Evolutionary conservation across 2,329 filamentous ascomycete genomes (phyloP).

Genomic region (Xylaria polymorpha): DNA sequence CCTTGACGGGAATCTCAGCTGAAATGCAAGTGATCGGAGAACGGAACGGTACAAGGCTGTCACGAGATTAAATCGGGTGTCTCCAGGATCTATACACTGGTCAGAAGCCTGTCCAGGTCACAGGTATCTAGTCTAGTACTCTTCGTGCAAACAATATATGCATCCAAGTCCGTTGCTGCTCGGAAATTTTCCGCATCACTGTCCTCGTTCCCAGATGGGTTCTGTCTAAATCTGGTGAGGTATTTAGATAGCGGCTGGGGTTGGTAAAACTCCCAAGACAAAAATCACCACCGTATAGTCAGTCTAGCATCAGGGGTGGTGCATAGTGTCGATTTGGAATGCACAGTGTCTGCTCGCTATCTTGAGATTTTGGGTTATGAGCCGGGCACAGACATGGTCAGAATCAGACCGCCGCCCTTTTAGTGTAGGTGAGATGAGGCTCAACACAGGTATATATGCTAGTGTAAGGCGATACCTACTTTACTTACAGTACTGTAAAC

Average conservation of each 20-base stretch:
- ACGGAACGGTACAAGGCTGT: background rate
- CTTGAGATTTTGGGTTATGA: background rate
- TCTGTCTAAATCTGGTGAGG: conserved; percentile 1
- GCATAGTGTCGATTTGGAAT: background rate
- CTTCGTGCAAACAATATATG: background rate
- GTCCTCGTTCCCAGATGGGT: background rate
- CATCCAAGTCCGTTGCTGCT: background rate
- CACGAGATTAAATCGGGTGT: conserved; percentile 2
- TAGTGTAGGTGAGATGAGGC: background rate
- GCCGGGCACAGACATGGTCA: background rate
- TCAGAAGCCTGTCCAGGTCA: background rate
- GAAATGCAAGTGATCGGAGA: conserved; percentile 29
- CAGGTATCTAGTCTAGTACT: background rate
- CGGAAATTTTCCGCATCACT: background rate
- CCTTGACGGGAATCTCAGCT: conserved; percentile 22
- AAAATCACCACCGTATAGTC: background rate
- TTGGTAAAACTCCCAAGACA: background rate
- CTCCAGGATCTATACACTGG: background rate
- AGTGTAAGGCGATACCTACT: background rate
- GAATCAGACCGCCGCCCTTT: background rate
- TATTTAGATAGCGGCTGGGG: background rate
- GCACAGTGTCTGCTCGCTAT: background rate
- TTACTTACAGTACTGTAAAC: background rate
- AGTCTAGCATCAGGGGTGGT: background rate
- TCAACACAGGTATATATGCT: background rate